These are phyloP conservation scores for Aspergillus sp. DNA, from an alignment of 2,329 filamentous ascomycete species.

Conservation along the genomic window DNA sequence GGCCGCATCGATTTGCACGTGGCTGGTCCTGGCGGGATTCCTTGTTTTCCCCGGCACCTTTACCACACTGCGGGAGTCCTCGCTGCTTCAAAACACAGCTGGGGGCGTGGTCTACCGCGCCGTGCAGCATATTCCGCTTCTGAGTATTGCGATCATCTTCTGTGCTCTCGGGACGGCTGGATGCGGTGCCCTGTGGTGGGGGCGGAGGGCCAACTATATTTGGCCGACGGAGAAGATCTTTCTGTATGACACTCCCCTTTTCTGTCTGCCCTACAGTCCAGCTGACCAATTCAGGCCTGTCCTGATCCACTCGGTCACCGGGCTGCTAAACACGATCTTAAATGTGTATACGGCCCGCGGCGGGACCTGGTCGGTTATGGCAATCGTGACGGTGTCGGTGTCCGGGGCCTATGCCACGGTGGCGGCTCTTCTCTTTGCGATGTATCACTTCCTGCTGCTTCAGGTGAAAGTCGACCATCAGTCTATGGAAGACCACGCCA, in stretches of 20 bases:
- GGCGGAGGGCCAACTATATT: not conserved
- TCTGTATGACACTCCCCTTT: not conserved
- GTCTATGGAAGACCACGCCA: not conserved
- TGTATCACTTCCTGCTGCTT: not conserved
- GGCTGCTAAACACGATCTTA: constrained; percentile 4
- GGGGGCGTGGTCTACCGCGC: not conserved
- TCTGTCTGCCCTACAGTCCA: not conserved
- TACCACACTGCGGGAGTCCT: not conserved
- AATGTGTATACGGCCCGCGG: constrained; percentile 3
- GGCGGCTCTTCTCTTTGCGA: not conserved
- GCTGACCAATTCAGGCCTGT: not conserved
- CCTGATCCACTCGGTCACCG: constrained; percentile 1
- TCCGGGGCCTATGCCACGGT: not conserved
- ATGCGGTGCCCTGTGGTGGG: constrained; percentile 1
- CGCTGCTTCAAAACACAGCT: not conserved
- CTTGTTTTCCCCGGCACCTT: constrained; percentile 6
- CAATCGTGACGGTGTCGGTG: not conserved
- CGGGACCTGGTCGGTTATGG: constrained; percentile 4
- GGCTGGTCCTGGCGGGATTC: constrained; percentile 4
- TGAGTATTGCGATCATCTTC: not conserved
- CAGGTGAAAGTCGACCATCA: not conserved
- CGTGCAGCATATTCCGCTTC: constrained; percentile 2
- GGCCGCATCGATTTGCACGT: not conserved
- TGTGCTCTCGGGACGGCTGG: not conserved
- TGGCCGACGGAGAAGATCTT: constrained; percentile 1